Base-by-base conservation (phyloP, 495 filamentous ascomycete genomes). In the Hypoxylon cercidicola region DNA sequence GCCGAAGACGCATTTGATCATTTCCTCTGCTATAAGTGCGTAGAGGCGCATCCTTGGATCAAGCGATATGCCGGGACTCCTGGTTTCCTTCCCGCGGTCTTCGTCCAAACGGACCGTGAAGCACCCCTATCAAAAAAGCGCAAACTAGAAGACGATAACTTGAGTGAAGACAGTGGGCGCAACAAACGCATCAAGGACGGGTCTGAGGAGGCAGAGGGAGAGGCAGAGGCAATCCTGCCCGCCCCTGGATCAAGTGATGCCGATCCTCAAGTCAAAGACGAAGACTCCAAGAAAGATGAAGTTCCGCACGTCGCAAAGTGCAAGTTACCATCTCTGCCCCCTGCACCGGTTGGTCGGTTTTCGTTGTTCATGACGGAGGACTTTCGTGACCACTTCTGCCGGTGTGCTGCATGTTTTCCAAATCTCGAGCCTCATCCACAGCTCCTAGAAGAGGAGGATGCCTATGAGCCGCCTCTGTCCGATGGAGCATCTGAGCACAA, bases 11-110 rank as follows among this genome's bases (percentile, higher is more conserved):
- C 89, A 47, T 99, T 97, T 68, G 90, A 93, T 9, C 84, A 86
- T 23, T 90, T 97, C 69, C 85, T 99, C 45, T 99, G 96, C 79
- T 97, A 93, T 81, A 93, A 96, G 72, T 99, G 96, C 67, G 82
- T 95, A 30, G 89, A 94, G 20, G 87, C 91, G 0, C 87, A 91
- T 68, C 93, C 93, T 0, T 99, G 94, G 95, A 88, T 99, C 68
- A 95, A 93, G 78, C 78, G 82, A 56, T 98, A 97, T 69, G 93
- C 92, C n/a, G 90, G 90, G 3, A 85, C 89, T 0, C 72, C 84
- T 2, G 93, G 93, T 2, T 98, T 99, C 69, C 78, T 98, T 4
- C 83, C 87, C 2, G 84, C 93, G 0, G 88, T 96, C 0, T 81
- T 77, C 55, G 25, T 71, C 34, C 74, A 75, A 53, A 70, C 57